Evolutionary conservation across 2,329 filamentous ascomycete genomes (phyloP).

Genomic region (Neodidymelliopsis sp.): DNA sequence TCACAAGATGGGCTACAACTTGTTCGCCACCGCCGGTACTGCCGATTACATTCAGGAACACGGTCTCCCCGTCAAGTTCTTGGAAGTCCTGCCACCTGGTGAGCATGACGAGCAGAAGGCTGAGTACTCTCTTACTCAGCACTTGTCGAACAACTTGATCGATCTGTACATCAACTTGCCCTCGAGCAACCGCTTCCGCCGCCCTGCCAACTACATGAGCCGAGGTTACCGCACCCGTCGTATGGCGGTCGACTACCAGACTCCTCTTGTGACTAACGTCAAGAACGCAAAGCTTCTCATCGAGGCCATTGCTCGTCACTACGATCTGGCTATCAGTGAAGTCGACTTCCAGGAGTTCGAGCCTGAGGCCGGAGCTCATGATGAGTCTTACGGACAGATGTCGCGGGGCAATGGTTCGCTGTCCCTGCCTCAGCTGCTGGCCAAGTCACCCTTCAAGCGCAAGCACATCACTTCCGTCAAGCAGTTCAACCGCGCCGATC

Average conservation of each 20-base stretch:
- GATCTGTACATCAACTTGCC: conserved; percentile 99
- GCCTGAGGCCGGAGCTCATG: conserved; percentile 45
- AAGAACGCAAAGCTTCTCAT: conserved; percentile 99
- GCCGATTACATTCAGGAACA: conserved; percentile 96
- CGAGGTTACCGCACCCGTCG: conserved; percentile 95
- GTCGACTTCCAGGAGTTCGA: conserved; percentile 90
- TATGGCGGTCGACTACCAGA: conserved; percentile 98
- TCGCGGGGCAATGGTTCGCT: conserved; percentile 64
- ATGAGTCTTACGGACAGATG: conserved; percentile 48
- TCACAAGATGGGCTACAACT: conserved; percentile 89
- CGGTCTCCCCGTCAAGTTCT: conserved; percentile 87
- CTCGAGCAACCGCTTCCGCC: conserved; percentile 96
- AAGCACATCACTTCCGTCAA: conserved; percentile 91
- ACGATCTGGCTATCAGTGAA: conserved; percentile 80
- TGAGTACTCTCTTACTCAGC: conserved; percentile 96
- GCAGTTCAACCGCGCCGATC: conserved; percentile 84
- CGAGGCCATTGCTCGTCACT: conserved; percentile 90
- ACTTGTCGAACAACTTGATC: conserved; percentile 96
- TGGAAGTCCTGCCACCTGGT: conserved; percentile 73
- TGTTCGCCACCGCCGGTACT: conserved; percentile 95
- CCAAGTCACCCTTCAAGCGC: conserved; percentile 85
- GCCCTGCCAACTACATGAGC: conserved; percentile 97
- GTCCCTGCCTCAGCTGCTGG: conserved; percentile 73
- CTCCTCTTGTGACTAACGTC: conserved; percentile 95
- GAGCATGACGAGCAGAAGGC: conserved; percentile 84